A percentile compares a stretch with the other conserved stretches of the same genome.
These are phyloP conservation scores for Geotrichum cucujoidarum DNA, from an alignment of 1,139 yeast species.

Conservation along the genomic window DNA sequence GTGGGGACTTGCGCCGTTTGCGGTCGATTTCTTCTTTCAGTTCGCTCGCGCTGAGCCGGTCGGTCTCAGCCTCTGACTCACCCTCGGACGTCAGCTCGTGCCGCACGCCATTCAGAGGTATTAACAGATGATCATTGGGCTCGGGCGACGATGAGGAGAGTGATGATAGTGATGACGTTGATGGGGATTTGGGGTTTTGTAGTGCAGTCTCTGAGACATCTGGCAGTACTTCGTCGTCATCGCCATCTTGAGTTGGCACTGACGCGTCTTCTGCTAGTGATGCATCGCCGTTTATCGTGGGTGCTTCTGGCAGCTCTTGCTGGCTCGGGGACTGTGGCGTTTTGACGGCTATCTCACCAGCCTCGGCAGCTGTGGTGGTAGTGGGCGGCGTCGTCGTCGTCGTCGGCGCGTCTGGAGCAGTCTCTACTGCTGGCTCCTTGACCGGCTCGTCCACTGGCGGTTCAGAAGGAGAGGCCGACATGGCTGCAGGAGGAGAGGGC, in stretches of 20 bases:
- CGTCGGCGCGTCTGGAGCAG: too few relatives aligned
- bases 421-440: background rate
- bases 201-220: background rate
- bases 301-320: background rate
- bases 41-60: conserved; percentile 50
- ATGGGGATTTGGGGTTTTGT: conserved; percentile 9
- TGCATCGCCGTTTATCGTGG: background rate
- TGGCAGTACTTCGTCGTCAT: background rate
- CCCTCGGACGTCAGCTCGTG: conserved; percentile 4
- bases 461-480: conserved; percentile 1
- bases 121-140: conserved; percentile 9
- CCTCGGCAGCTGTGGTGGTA: background rate
- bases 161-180: conserved; percentile 17
- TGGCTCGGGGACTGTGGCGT: background rate
- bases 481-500: background rate
- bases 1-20: background rate
- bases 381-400: background rate
- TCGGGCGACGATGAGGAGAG: conserved; percentile 17
- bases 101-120: background rate
- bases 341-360: background rate
- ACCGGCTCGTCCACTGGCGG: background rate
- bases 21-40: conserved; percentile 9
- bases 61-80: conserved; percentile 75
- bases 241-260: too few relatives aligned
- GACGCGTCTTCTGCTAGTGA: too few relatives aligned